Evolutionary conservation across 1,284 basidiomycete species (phyloP).

Genomic region (Cyathus olla): DNA sequence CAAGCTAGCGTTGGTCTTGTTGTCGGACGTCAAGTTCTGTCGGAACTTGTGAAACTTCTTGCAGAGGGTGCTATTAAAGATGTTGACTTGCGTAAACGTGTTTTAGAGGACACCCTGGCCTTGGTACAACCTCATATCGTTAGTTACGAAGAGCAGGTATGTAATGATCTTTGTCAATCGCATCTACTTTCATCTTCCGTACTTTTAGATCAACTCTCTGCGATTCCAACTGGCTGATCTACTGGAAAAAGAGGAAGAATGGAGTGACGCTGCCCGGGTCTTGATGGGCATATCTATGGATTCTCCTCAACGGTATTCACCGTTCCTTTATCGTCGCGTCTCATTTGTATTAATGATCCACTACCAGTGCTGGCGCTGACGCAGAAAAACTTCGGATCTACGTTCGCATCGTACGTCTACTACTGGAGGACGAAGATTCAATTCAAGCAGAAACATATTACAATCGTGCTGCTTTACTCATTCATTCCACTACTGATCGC

Average conservation of each 20-base stretch:
- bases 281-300: conserved; percentile 94
- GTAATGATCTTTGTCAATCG: conserved; percentile 22
- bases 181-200: neutral
- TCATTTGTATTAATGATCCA: conserved; percentile 1
- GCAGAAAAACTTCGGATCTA: conserved; percentile 92
- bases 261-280: conserved; percentile 91
- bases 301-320: conserved; percentile 83
- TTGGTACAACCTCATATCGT: conserved; percentile 81
- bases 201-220: conserved; percentile 79
- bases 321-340: neutral
- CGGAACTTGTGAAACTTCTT: conserved; percentile 81
- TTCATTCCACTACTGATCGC: conserved; percentile 82
- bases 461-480: conserved; percentile 93
- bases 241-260: conserved; percentile 92
- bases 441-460: conserved; percentile 97
- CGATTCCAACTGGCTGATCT: conserved; percentile 90
- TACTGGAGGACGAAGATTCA: conserved; percentile 96
- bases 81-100: conserved; percentile 67
- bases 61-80: conserved; percentile 66
- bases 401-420: conserved; percentile 92
- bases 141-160: conserved; percentile 96
- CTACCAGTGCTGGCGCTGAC: conserved; percentile 75
- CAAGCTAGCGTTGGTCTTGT: conserved; percentile 86
- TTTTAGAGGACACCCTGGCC: conserved; percentile 80
- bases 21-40: conserved; percentile 86